phyloP scores from a whole-genome alignment of 2,329 filamentous ascomycete species.

The Botrytis elliptica region DNA sequence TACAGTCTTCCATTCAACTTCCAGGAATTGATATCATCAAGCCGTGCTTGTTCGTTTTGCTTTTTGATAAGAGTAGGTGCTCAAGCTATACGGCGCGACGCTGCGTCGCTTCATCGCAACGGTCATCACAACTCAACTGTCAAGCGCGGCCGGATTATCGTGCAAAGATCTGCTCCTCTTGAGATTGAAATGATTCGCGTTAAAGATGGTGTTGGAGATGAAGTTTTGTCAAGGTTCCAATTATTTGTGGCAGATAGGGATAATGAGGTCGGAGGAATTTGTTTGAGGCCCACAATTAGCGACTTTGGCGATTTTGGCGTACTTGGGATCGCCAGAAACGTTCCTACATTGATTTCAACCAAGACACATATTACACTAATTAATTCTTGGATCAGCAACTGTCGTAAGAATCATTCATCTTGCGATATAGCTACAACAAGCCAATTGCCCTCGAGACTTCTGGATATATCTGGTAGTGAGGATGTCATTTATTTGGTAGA shows the following conservation, averaged over 20 bases:
- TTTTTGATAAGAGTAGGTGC: background rate
- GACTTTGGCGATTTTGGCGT: background rate
- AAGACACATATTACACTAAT: background rate
- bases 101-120: background rate
- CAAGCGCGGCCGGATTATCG: background rate
- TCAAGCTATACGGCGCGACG: background rate
- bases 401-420: background rate
- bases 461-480: background rate
- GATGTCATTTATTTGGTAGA: background rate
- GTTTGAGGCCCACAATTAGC: background rate
- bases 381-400: background rate
- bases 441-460: background rate
- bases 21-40: background rate
- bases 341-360: background rate
- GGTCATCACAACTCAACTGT: background rate
- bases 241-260: background rate
- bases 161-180: background rate
- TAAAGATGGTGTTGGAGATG: background rate
- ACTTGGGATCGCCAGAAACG: background rate
- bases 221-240: background rate
- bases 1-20: background rate
- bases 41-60: background rate
- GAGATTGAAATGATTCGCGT: background rate
- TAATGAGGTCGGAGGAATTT: background rate
- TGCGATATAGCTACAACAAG: background rate